Conservation (phyloP, 1,284 basidiomycete species). For the Lentinula novae-zelandiae region DNA sequence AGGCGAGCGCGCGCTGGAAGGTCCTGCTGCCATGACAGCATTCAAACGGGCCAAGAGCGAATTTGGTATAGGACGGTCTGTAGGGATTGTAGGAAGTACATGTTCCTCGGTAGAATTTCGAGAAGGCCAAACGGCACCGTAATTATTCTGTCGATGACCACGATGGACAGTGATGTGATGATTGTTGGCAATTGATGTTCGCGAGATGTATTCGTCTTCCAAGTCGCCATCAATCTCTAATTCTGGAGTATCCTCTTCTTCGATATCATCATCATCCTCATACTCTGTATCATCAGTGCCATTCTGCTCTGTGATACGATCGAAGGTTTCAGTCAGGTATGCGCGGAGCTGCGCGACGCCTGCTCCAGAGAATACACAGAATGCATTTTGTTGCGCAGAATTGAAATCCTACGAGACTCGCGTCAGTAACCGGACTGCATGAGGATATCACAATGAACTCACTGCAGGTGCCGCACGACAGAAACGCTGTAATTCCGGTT, state of each 20-base stretch:
- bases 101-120: constrained; percentile 21
- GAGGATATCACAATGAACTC: constrained; percentile 24
- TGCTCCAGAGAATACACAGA: constrained; percentile 96
- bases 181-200: constrained; percentile 16
- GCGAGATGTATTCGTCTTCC: constrained; percentile 32
- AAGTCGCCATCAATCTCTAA: constrained; percentile 41
- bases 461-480: constrained; percentile 88
- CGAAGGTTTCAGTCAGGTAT: constrained; percentile 72
- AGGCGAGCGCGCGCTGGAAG: neutral
- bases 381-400: constrained; percentile 84
- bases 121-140: constrained; percentile 21
- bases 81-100: constrained; percentile 24
- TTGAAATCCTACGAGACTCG: constrained; percentile 75
- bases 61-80: constrained; percentile 27
- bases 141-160: neutral
- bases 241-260: constrained; percentile 50
- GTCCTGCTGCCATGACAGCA: neutral
- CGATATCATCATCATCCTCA: constrained; percentile 61
- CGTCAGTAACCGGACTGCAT: neutral
- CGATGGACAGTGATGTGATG: constrained; percentile 2
- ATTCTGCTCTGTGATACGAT: constrained; percentile 67
- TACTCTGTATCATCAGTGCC: constrained; percentile 72
- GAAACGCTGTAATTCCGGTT: constrained; percentile 84
- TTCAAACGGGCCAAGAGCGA: constrained; percentile 4
- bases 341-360: constrained; percentile 83